Evolutionary conservation across 1,284 basidiomycete species (phyloP), one percentile per base, ranked within the genome.

Genomic region (Ganoderma lingzhi): DNA sequence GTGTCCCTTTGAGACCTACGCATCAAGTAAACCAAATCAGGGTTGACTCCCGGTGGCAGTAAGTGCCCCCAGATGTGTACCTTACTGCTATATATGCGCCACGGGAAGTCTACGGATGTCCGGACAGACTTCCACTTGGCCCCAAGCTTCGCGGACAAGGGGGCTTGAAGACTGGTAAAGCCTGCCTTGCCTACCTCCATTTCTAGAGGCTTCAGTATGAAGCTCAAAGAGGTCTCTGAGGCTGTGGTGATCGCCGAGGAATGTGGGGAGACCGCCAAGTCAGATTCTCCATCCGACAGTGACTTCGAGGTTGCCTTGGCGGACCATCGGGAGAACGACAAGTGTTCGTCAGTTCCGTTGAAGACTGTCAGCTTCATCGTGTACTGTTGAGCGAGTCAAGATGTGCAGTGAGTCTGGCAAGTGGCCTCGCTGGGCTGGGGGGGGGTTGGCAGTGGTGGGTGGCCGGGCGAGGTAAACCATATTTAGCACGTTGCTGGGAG

Each of bases 81-180:
- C 77, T 82, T 83, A 71, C 80, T 83, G 58, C 83, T 80, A 74
- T 88, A 91, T 41, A 91, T 77, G 58, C 82, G 78, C 88, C 89
- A 92, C n/a, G 85, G 86, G 73, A 82, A 88, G 41, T 81, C 81
- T 10, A 82, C 77, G 9, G 82, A 79, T 8, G 83, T 77, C 1
- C 76, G 64, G 15, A 89, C 72, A 37, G 79, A 77, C 71, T 84
- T 81, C 87, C 88, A 90, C 61, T 66, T 75, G 55, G 66, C 66
- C 0, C 72, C 76, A 28, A 76, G 61, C 1, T 69, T 61, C 63
- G 77, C 42, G 9, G 74, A 73, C 6, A 74, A 41, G 59, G 71
- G 66, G 1, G 62, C 70, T 53, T 51, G 48, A 28, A 28, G 48
- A 51, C 23, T 45, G 15, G 10, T 19, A 23, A 23, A 41, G 12